Evolutionary conservation across 257 asterid species (phyloP).

Genomic region (Salvia miltiorrhiza): DNA sequence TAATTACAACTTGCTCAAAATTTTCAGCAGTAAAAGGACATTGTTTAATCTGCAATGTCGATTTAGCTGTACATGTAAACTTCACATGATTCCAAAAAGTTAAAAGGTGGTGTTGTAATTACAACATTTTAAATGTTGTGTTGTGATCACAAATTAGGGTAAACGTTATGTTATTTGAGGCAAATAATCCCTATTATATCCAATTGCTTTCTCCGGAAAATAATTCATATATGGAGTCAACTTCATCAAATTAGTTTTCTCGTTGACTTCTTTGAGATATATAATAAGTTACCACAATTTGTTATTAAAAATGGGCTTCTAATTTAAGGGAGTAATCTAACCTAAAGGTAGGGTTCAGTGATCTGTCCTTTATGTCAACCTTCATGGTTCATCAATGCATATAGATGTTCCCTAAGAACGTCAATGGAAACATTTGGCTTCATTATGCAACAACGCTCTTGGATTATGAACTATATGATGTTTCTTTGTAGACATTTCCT

Average conservation of each 20-base stretch:
- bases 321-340: not conserved
- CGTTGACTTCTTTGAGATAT: not conserved
- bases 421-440: not conserved
- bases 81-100: not conserved
- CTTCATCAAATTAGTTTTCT: not conserved
- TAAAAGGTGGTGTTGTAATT: not conserved
- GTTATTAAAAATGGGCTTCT: not conserved
- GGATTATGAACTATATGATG: not conserved
- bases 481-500: not conserved
- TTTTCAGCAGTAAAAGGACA: not conserved
- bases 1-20: not conserved
- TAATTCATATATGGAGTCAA: not conserved
- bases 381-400: not conserved
- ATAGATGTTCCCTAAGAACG: constrained; percentile 2
- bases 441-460: not conserved
- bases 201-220: not conserved
- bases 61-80: not conserved
- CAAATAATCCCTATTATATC: not conserved
- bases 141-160: not conserved
- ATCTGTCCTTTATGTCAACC: not conserved
- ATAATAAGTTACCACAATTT: not conserved
- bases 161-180: not conserved
- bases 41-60: not conserved
- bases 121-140: not conserved
- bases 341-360: not conserved